Evolutionary conservation across 345 rosid genomes (phyloP).

Genomic region (Eucalyptus urophylla): DNA sequence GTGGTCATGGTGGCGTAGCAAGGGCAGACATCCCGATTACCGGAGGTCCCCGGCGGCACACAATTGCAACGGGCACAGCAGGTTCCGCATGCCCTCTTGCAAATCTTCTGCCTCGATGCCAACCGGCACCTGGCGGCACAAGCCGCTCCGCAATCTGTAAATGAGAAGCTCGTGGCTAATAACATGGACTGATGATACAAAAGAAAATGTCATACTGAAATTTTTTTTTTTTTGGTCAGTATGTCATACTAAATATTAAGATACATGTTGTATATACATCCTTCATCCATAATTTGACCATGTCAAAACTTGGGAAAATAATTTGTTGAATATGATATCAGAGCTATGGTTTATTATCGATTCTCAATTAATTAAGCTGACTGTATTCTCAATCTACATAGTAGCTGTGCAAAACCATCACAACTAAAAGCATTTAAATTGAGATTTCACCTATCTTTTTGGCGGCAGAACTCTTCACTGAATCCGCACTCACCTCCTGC

Average conservation of each 20-base stretch:
- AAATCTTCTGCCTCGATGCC: slow-evolving; percentile 45
- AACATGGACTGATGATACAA: background rate
- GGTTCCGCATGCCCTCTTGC: slow-evolving; percentile 68
- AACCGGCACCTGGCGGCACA: slow-evolving; percentile 51
- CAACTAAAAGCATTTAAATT: background rate
- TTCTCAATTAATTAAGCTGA: background rate
- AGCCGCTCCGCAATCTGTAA: slow-evolving; percentile 48
- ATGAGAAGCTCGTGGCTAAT: background rate
- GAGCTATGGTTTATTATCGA: background rate
- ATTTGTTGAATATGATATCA: background rate
- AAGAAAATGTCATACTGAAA: background rate
- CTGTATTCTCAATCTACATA: background rate
- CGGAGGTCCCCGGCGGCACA: slow-evolving; percentile 72
- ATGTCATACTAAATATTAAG: background rate
- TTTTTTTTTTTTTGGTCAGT: no score
- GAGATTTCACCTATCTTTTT: background rate
- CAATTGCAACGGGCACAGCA: slow-evolving; percentile 71
- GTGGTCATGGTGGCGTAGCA: slow-evolving; percentile 70
- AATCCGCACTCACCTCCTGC: background rate
- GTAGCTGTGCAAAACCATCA: background rate
- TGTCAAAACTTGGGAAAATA: background rate
- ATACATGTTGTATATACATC: background rate
- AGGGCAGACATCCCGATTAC: slow-evolving; percentile 45
- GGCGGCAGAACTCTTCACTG: background rate
- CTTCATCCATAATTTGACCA: background rate